Conservation (phyloP, 2,329 filamentous ascomycete species). For the Fonsecaea erecta region DNA sequence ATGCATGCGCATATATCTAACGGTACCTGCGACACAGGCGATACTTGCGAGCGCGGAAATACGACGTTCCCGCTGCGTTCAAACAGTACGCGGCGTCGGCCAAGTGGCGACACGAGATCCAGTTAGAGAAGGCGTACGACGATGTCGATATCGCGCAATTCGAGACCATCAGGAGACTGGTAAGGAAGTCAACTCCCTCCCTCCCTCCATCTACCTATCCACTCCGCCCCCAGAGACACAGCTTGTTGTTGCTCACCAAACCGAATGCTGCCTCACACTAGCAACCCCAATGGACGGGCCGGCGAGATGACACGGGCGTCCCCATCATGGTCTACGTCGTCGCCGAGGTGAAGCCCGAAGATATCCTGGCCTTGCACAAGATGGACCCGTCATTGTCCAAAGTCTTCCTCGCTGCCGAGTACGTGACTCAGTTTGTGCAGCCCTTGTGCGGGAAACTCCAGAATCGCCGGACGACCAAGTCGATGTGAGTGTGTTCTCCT, state of each 20-base stretch:
- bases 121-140: constrained; percentile 77
- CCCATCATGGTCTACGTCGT: constrained; percentile 77
- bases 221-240: not conserved
- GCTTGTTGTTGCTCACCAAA: no score
- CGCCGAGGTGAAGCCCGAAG: constrained; percentile 13
- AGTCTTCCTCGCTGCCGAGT: constrained; percentile 22
- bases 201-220: not conserved
- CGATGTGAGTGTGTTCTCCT: constrained; percentile 1
- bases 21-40: constrained; percentile 58
- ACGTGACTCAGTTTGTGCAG: constrained; percentile 24
- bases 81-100: constrained; percentile 85
- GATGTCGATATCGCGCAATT: constrained; percentile 84
- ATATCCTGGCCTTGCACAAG: constrained; percentile 20
- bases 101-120: constrained; percentile 78
- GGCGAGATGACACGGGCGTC: constrained; percentile 84
- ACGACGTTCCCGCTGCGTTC: constrained; percentile 74
- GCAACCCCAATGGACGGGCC: constrained; percentile 82
- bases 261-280: constrained; percentile 7
- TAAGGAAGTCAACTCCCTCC: not conserved
- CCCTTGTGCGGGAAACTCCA: constrained; percentile 19
- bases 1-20: not conserved
- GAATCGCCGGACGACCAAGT: constrained; percentile 6
- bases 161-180: constrained; percentile 63
- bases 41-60: constrained; percentile 81
- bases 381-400: constrained; percentile 15